Base-by-base conservation (phyloP, 306 rosid species). In the Inga oerstediana region DNA sequence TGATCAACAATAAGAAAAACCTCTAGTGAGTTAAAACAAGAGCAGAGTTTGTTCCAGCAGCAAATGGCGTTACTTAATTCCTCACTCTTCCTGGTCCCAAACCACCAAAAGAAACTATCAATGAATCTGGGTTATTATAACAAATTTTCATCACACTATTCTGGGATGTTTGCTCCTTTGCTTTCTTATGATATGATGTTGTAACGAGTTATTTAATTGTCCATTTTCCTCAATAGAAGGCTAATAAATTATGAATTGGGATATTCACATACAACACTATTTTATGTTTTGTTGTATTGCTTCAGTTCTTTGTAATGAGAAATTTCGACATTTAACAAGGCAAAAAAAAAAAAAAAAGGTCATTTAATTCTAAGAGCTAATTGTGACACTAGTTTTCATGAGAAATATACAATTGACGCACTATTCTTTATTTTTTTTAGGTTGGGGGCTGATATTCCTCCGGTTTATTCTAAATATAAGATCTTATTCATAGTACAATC, bases 11-110 rank as follows among this genome's bases (percentile, higher is more conserved):
- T 76, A 79, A 78, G 19, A 64, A 48, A 19, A 22, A 39, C n/a
- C 7, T 72, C 80, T 11, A 78, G 80, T 64, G 85, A 81, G 80
- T 48, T 84, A 8, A 65, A 81, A 81, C 87, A 84, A 43, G 75
- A 91, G 51, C 86, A 86, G 43, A 78, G 51, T 75, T 37, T 92
- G 56, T 46, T 82, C 75, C 54, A 61, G 37, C 88, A 88, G 58
- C 96, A 90, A 43, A 44, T 44, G 12, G 12, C 48, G 0, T 44
- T 44, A 6, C 27, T 56, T 56, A 56, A 56, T 56, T 56, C 10
- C 62, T 20, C 22, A 7, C 12, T 20, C 27, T 20, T 24, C 12
- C 4, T 8, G n/a, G 1, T 8, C 12, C 27, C 27, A 56, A 2
- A 2, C 27, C 27, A 49, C 30, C 7, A 17, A 27, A 48, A 35